Evolutionary conservation across 1,284 basidiomycete species (phyloP).

Genomic region (Agroathelia rolfsii): DNA sequence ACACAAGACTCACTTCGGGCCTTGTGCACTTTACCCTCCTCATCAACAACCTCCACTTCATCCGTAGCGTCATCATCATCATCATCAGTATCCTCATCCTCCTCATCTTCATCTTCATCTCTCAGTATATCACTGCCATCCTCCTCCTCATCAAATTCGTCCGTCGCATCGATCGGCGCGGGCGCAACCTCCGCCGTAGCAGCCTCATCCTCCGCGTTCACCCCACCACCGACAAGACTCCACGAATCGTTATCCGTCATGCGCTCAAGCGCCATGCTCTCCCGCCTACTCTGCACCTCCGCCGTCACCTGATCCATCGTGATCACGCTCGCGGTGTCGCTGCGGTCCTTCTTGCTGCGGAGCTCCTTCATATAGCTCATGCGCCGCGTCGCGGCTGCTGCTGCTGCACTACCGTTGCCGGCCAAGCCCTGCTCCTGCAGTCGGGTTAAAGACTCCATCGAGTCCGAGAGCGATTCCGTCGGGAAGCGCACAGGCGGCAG

Average conservation of each 20-base stretch:
- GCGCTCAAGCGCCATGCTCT: slow-evolving; percentile 40
- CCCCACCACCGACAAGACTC: too few species aligned
- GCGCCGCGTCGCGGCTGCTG: slow-evolving; percentile 55
- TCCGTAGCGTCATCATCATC: slow-evolving; percentile 24
- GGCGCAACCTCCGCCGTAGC: slow-evolving; percentile 60
- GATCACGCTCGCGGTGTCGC: slow-evolving; percentile 85
- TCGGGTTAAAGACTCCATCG: slow-evolving; percentile 54
- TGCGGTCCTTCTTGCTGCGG: slow-evolving; percentile 69
- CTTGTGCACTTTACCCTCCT: slow-evolving; percentile 30
- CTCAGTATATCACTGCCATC: slow-evolving; percentile 23
- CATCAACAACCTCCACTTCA: slow-evolving; percentile 35
- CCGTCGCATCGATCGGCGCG: slow-evolving; percentile 30
- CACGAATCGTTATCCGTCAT: slow-evolving; percentile 34
- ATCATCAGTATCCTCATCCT: slow-evolving; percentile 21
- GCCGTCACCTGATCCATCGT: slow-evolving; percentile 98
- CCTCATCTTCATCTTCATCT: slow-evolving; percentile 28
- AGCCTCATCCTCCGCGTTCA: slow-evolving; percentile 40
- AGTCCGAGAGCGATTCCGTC: slow-evolving; percentile 69
- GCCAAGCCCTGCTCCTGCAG: too few species aligned
- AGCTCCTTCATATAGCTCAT: slow-evolving; percentile 74
- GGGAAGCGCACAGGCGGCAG: slow-evolving; percentile 77
- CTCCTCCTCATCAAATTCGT: slow-evolving; percentile 29
- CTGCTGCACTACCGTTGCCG: too few species aligned
- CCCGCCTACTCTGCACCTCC: slow-evolving; percentile 81
- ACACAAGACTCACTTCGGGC: slow-evolving; percentile 11